Evolutionary conservation across 2,329 filamentous ascomycete species (phyloP), one percentile per base, ranked within the genome.

Genomic region (Venturiaceae sp.): DNA sequence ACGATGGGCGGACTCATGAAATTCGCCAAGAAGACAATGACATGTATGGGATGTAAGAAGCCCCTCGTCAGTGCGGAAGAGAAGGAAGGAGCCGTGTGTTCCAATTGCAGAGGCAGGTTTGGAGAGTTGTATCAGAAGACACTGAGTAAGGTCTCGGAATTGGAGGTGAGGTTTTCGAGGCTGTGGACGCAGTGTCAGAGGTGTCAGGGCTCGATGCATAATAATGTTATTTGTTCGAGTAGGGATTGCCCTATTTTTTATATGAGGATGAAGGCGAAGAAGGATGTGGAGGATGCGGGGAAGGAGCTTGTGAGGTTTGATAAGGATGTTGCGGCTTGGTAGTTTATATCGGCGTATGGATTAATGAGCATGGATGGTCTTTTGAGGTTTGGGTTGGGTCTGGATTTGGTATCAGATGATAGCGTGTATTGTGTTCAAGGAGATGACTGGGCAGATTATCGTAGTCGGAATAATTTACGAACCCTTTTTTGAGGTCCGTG

Each of bases 211-310:
- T 96, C 91, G 76, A 88, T 99, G 82, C 94, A 99, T 75, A 94
- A 90, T 71, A 94, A 99, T 73, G 95, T 99, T 58, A 97, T 99
- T 65, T 99, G 94, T 77, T 92, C 87, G 62, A 92, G 87, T 71
- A 88, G 91, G 71, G 94, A 99, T 77, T 99, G 94, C 70, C 94
- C 94, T 1, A 99, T 99, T 68, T 99, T 99, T 74, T 99, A 99
- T 73, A 99, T 99, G 94, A 85, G 94, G 4, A 99, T 99, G 94
- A 99, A 99, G 80, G 92, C 92, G 33, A 95, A 96, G 82, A 99
- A 99, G 79, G 94, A 99, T 71, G 85, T 97, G 39, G 92, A 97
- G 72, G 94, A 99, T 75, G 87, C 86, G 1, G 90, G 92, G 59
- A 95, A 90, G 75, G 94, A 99, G 72, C 73, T 99, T 66, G 82